Evolutionary conservation across 2,329 filamentous ascomycete genomes (phyloP), one percentile per base, ranked within the genome.

Genomic region (Microsporum audouinii): DNA sequence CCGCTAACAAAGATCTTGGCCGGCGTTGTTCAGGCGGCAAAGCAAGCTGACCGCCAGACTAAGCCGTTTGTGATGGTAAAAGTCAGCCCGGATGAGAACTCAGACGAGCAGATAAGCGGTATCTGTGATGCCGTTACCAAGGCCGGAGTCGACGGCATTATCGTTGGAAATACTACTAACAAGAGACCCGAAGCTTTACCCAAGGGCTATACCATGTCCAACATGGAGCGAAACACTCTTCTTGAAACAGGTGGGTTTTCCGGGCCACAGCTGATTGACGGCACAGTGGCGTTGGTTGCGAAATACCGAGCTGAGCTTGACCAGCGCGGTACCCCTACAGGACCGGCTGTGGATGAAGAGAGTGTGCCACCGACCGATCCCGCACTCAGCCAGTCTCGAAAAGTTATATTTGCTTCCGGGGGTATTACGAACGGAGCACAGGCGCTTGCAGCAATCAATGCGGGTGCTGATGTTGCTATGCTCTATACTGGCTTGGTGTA

Each of bases 111-210:
- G 72, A 84, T 99, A 63, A 82, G 86, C 47, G 94, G 91, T 6
- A 95, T 99, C 61, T 92, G 90, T 63, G 84, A 91, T 67, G 91
- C 91, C 0, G 86, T 96, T 10, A 88, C 85, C 79, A 79, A 80
- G 66, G 90, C 88, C 63, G 91, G 91, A 5, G 91, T 97, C 1
- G 91, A 96, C 68, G 94, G 94, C 33, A 85, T 99, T 39, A 96
- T 99, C 64, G 92, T 99, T 2, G 94, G 92, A 8, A 99, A 99
- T 78, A 99, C 94, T 0, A 99, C 94, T 2, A 95, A 94, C 76
- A 83, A 86, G 65, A 82, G 94, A 49, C 82, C 86, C 0, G 86
- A 85, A 2, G 77, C 91, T 2, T 71, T 92, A 0, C 87, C 91
- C 0, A 76, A 80, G 29, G 85, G 87, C 31, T 82, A 87, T 65